Evolutionary conservation across 768 basidiomycete species (phyloP).

Genomic region (Serendipita vermifera): DNA sequence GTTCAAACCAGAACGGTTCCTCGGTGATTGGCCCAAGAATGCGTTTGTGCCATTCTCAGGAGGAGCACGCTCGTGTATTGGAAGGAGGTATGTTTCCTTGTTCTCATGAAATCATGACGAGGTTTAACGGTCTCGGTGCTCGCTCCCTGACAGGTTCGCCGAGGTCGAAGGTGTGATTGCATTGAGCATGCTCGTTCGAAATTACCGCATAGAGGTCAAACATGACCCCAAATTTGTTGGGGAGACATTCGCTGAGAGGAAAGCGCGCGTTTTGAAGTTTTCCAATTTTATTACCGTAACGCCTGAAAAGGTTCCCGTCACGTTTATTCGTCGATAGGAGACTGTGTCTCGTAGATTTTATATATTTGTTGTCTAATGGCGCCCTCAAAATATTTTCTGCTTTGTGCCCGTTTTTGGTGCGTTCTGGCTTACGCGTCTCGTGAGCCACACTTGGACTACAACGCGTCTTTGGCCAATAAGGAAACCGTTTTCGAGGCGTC

Average conservation of each 20-base stretch:
- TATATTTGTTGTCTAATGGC: no score
- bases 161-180: background rate
- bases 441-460: no score
- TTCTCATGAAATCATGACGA: no score
- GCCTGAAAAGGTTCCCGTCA: background rate
- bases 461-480: no score
- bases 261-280: conserved; percentile 51
- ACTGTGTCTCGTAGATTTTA: no score
- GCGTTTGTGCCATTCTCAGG: conserved; percentile 9
- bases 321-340: background rate
- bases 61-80: conserved; percentile 2
- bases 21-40: conserved; percentile 8
- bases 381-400: no score
- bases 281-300: conserved; percentile 71
- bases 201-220: conserved; percentile 8
- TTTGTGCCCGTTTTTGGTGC: no score
- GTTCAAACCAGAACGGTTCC: conserved; percentile 11
- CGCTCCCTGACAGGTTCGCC: background rate
- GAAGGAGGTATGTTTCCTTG: background rate
- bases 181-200: background rate
- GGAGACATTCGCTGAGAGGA: conserved; percentile 36
- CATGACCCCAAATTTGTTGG: conserved; percentile 37
- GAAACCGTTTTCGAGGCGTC: no score
- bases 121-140: background rate
- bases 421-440: no score